Evolutionary conservation across 257 asterid species (phyloP), one percentile per base, ranked within the genome.

Genomic region (Linaria vulgaris): DNA sequence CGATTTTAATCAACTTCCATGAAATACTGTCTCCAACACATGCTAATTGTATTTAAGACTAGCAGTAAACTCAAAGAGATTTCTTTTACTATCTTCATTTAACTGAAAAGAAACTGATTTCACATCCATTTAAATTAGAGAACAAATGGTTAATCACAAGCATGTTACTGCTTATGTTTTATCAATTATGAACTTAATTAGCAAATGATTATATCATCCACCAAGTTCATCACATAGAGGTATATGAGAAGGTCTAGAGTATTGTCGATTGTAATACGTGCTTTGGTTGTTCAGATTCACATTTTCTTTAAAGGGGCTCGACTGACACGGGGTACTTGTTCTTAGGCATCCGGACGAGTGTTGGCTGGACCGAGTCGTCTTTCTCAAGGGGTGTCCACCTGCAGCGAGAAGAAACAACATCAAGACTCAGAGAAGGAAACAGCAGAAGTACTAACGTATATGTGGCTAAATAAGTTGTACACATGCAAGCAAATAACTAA

Each of bases 321-420:
- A 84, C 83, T 68, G 69, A 46, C 74, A 86, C 56, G 7, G 96
- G 96, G 38, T 86, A 86, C 78, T 84, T 88, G 87, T 86, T 88
- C 79, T 81, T 82, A 6, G 92, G 91, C 96, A 89, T 86, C 61
- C 95, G 79, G 14, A 89, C 91, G 5, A 89, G 85, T 23, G 96
- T 86, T 67, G 96, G 85, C 75, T 82, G 84, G 64, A 89, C 83
- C 4, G 94, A 59, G 17, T 80, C 78, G 30, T 82, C 94, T 55
- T 68, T 80, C 74, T 81, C 94, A 44, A 84, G 59, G 15, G 91
- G 83, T 46, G 56, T 84, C 96, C 96, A 89, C 78, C 96, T 89
- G 83, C 85, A 74, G 53, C 16, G 11, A 56, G 17, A 34, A 51
- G 12, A 19, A 39, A 43, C 54, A 9, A 41, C 19, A 52, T 24